These are phyloP conservation scores for Physcomitrellopsis africana DNA, from an alignment of 225 moss, liverwort and hornwort genomes.

Conservation along the genomic window DNA sequence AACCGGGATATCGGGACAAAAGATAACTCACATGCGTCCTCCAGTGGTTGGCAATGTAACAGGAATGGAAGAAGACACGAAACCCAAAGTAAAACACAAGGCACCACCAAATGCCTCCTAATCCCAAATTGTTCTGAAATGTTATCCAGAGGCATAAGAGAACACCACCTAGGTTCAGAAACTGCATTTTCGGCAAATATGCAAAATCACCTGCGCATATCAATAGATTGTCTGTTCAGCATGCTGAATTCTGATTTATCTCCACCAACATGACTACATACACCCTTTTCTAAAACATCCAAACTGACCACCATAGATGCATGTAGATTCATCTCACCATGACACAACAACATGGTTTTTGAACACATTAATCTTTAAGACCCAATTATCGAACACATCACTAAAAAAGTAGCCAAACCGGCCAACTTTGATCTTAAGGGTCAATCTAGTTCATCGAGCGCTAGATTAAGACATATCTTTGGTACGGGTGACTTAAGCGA, in stretches of 20 bases:
- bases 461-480: background rate
- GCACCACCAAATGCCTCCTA: conserved; percentile 83
- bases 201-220: conserved; percentile 63
- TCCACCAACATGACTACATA: background rate
- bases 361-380: background rate
- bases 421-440: too few relatives aligned
- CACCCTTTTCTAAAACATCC: background rate
- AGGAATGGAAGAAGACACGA: conserved; percentile 56
- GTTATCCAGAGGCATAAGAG: conserved; percentile 56
- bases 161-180: conserved; percentile 55
- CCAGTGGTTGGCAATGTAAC: conserved; percentile 65
- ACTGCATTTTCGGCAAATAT: conserved; percentile 75
- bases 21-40: conserved; percentile 62
- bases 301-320: background rate
- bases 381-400: too few relatives aligned
- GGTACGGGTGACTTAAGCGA: background rate
- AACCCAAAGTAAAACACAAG: conserved; percentile 68
- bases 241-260: background rate
- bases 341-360: background rate
- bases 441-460: background rate
- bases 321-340: background rate
- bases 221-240: conserved; percentile 13
- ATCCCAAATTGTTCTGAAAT: conserved; percentile 57
- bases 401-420: too few relatives aligned
- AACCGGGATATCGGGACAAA: background rate